Evolutionary conservation across 352 stramenopile genomes (phyloP).

Genomic region (Globisporangium middletonii): DNA sequence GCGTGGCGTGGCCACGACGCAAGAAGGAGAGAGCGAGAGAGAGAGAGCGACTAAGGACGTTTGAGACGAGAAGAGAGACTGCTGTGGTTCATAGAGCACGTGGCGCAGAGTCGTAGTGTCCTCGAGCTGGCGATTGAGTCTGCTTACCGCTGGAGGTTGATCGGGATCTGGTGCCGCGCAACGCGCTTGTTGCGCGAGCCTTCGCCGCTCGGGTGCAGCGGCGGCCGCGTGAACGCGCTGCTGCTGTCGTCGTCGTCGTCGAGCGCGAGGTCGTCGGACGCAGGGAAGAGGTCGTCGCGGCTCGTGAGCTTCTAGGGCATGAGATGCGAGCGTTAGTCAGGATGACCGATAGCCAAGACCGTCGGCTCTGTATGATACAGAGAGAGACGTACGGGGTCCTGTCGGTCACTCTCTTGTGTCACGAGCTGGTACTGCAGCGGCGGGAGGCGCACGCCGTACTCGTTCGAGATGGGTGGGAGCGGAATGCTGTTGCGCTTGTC

Average conservation of each 20-base stretch:
- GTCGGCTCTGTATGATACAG: not conserved
- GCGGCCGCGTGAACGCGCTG: constrained; percentile 21
- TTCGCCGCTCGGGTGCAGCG: constrained; percentile 35
- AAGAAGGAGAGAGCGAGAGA: not conserved
- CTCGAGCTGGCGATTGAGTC: not conserved
- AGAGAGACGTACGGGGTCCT: constrained; percentile 33
- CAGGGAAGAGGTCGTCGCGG: constrained; percentile 6
- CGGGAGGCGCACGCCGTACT: constrained; percentile 78
- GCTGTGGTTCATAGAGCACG: not conserved
- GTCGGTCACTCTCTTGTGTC: constrained; percentile 62
- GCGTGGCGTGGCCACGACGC: not conserved
- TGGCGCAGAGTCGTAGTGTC: not conserved
- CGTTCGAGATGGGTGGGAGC: constrained; percentile 69
- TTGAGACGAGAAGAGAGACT: not conserved
- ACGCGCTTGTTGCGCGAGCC: constrained; percentile 77
- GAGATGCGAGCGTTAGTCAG: not conserved
- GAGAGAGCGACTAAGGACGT: not conserved
- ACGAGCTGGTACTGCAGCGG: constrained; percentile 64
- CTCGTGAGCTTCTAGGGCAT: constrained; percentile 19
- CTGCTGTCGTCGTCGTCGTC: not conserved
- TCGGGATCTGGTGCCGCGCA: constrained; percentile 52
- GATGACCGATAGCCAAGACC: too few relatives aligned
- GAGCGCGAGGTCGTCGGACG: constrained; percentile 13
- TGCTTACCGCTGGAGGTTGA: constrained; percentile 33
- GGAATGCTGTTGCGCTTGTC: constrained; percentile 80